Base-by-base conservation (phyloP, 106 monocot genomes). In the Allium fistulosum region DNA sequence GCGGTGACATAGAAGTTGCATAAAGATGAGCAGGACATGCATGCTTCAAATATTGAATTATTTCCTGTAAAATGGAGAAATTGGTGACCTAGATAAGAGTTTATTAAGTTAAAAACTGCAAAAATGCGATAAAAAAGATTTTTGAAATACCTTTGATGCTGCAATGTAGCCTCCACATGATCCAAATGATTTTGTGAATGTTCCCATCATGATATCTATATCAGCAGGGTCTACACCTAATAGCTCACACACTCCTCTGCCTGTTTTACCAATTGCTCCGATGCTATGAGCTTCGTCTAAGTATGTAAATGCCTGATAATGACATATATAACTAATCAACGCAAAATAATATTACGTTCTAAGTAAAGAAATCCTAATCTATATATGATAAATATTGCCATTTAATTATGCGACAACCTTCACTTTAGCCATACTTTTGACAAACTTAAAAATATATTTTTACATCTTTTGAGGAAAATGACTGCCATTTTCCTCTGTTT, bases 151-250 rank as follows among this genome's bases (percentile, higher is more conserved):
- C 86, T 86, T 86, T 53, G 90, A 86, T 80, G 90, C 90, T 47
- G 86, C 90, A 74, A 90, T 90, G 72, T 90, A 90, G 14, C 90
- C 90, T 59, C 90, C 90, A 76, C 90, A 90, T 52, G 90, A 90
- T 48, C 90, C 90, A 81, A 90, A 90, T 57, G 86, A 86, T 61
- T 90, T 90, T 45, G 90, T 90, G 63, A 90, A 90, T 59, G 90
- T 90, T 58, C 90, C 90, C 90, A 90, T 90, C 90, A 90, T 90
- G 48, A 90, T 81, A 71, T 90, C 90, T 53, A 90, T 72, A 76
- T 90, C 86, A 67, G 90, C 81, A 49, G 90, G 78, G 61, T 90
- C 74, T 8, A 90, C 90, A 28, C 90, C 86, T 53, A 90, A 66
- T 48, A 90, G 90, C 74, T 90, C 90, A 69, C 90, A 90, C 62